Conservation (phyloP, 495 filamentous ascomycete genomes). For the Xylaria nigripes region DNA sequence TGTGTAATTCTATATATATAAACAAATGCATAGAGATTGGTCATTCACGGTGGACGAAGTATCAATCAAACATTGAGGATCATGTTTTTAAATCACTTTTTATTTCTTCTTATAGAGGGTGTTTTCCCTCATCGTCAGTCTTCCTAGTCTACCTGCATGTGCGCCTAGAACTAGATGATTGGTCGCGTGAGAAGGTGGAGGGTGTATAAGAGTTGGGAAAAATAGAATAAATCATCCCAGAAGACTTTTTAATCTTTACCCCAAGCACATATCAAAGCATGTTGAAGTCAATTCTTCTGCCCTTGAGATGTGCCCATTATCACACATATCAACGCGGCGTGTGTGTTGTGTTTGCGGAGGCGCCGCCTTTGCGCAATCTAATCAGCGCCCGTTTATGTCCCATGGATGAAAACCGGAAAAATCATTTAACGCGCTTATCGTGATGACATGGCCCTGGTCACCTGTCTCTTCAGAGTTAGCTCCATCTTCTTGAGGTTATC, state of each 20-base stretch:
- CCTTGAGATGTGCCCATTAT: constrained; percentile 24
- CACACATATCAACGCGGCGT: constrained; percentile 14
- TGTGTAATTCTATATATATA: too few relatives aligned
- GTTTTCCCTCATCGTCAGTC: constrained; percentile 22
- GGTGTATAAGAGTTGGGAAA: constrained; percentile 26
- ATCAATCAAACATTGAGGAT: too few relatives aligned
- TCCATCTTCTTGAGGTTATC: constrained; percentile 99
- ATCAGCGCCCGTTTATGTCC: constrained; percentile 25
- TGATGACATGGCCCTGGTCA: constrained; percentile 94
- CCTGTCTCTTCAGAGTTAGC: constrained; percentile 90
- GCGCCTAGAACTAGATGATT: constrained; percentile 29
- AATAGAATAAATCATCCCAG: constrained; percentile 29
- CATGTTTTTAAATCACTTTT: constrained; percentile 6
- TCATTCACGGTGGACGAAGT: too few relatives aligned
- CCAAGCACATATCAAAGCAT: constrained; percentile 18
- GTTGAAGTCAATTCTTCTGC: constrained; percentile 23
- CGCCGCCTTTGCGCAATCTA: constrained; percentile 20
- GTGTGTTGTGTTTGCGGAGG: constrained; percentile 8
- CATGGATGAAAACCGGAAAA: constrained; percentile 26
- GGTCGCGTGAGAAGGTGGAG: constrained; percentile 24
- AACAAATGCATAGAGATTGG: too few relatives aligned
- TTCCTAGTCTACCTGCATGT: constrained; percentile 42
- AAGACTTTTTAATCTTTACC: constrained; percentile 27
- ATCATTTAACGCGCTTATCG: constrained; percentile 48
- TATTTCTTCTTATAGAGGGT: constrained; percentile 16